A percentile compares a stretch with the other conserved stretches of the same genome.
Evolutionary conservation across 2,329 filamentous ascomycete genomes (phyloP).

Genomic region (Aureobasidium pullulans): DNA sequence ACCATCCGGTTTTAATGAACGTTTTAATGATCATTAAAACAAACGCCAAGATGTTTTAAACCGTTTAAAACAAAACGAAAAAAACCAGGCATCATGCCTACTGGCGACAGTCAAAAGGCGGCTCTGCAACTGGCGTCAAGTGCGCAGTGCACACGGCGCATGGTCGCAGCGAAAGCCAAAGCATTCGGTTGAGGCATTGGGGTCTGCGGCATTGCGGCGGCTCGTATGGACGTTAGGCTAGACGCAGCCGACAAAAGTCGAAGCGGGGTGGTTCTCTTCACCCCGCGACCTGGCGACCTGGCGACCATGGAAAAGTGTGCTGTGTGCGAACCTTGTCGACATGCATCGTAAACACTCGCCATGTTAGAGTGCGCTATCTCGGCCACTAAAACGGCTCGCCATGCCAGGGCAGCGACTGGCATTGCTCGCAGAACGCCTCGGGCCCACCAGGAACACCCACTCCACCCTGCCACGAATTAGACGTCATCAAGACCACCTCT

Average conservation of each 20-base stretch:
- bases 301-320: not conserved
- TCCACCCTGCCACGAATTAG: not conserved
- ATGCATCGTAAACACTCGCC: not conserved
- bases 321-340: constrained; percentile 1
- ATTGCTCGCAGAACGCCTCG: not conserved
- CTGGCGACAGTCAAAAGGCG: not conserved
- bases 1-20: too few relatives aligned
- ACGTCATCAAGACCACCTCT: constrained; percentile 4
- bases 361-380: not conserved
- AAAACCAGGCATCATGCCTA: too few relatives aligned
- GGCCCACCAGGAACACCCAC: constrained; percentile 1
- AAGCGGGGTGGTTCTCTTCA: constrained; percentile 5
- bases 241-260: not conserved
- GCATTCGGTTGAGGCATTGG: constrained; percentile 7
- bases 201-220: not conserved
- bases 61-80: too few relatives aligned
- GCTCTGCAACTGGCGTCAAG: not conserved
- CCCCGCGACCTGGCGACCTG: not conserved
- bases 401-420: constrained; percentile 10
- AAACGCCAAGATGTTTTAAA: too few relatives aligned
- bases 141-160: not conserved
- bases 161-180: not conserved
- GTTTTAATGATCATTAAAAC: too few relatives aligned
- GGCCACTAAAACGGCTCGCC: constrained; percentile 9
- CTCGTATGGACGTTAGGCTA: not conserved